phyloP scores from a whole-genome alignment of 192 early-diverging fungal genomes.

The Anaeromyces robustus region DNA sequence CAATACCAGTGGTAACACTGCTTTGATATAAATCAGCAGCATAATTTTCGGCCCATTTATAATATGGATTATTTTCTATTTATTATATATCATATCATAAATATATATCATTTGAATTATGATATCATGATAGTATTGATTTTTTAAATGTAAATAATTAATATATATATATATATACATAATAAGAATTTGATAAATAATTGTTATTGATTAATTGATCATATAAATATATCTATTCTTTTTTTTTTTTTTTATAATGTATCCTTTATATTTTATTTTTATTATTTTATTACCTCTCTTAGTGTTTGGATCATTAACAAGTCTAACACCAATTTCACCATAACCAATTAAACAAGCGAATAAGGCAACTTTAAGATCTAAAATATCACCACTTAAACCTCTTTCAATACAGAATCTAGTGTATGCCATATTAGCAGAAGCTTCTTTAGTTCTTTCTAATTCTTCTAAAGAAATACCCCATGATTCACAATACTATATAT shows the following conservation, averaged over 20 bases:
- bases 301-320: conserved; percentile 48
- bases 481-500: conserved; percentile 37
- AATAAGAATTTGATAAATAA: too few relatives aligned
- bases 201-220: too few relatives aligned
- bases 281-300: conserved; percentile 17
- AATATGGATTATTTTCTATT: conserved; percentile 61
- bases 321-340: conserved; percentile 50
- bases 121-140: too few relatives aligned
- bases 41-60: conserved; percentile 66
- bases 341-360: conserved; percentile 74
- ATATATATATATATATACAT: too few relatives aligned
- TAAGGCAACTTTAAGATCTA: conserved; percentile 68
- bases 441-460: conserved; percentile 50
- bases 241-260: too few relatives aligned
- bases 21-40: conserved; percentile 46
- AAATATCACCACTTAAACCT: conserved; percentile 46
- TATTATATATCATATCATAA: neutral
- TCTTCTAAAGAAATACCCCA: conserved; percentile 61
- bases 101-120: too few relatives aligned
- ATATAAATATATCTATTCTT: too few relatives aligned
- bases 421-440: conserved; percentile 62
- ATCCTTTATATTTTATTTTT: neutral
- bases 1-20: conserved; percentile 36
- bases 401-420: conserved; percentile 69
- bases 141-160: too few relatives aligned